Evolutionary conservation across 176 grass and related monocot species (phyloP), one percentile per base, ranked within the genome.

Genomic region (Aegilops speltoides): DNA sequence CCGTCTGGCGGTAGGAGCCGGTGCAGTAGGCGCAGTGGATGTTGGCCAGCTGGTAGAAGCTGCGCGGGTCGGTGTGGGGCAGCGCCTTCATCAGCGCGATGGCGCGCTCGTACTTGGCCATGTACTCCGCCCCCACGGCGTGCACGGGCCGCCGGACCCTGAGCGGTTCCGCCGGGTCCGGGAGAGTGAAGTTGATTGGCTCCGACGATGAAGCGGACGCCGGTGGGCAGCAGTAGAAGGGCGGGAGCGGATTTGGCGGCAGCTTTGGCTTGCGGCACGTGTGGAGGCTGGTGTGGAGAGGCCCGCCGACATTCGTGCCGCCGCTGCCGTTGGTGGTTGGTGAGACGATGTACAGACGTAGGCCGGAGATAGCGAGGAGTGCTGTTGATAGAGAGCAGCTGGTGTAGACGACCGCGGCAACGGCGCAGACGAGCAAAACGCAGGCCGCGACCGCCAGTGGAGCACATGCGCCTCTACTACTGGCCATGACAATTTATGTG

Each of bases 11-110:
- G 54, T 87, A 89, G 20, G 91, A 86, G 6, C 79, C 91, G 71
- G 86, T 81, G 84, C 94, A 95, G 84, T 93, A 95, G 14, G 86
- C 91, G 83, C 94, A 96, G 57, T 96, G 94, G 14, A 96, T 10
- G 38, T 84, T 87, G 5, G 91, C 91, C 56, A 90, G 82, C 71
- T 93, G 91, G 46, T 73, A 80, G 87, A 90, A 96, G 89, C 83
- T 96, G 22, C 76, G 90, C 1, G 94, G 94, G 84, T 96, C 73
- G 4, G 56, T 6, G 1, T 3, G 0, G 0, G 73, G 61, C 46
- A 93, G 40, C 12, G 73, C 84, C 91, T 86, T 96, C 94, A 93
- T 93, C 63, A 87, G 63, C 74, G 34, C 78, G 3, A 96, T 15
- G 0, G 78, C 94, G 24, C 80, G 73, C 32, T 69, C 80, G 86